Evolutionary conservation across 2,329 filamentous ascomycete species (phyloP).

Genomic region (Fusarium sp.): DNA sequence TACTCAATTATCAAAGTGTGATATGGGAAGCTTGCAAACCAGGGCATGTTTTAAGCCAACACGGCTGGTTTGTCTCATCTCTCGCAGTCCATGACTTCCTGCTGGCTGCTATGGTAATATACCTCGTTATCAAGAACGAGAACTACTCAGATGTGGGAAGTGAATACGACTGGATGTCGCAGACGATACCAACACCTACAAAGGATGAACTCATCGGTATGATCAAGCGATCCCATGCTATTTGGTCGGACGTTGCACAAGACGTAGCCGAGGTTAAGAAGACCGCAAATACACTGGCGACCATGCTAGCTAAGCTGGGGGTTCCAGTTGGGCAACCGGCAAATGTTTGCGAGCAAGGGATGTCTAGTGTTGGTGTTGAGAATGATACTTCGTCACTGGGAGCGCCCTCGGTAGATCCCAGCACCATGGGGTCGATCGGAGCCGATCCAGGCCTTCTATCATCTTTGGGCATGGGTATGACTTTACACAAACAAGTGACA

Average conservation of each 20-base stretch:
- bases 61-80: conserved; percentile 68
- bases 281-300: conserved; percentile 59
- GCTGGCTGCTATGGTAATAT: conserved; percentile 70
- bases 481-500: not conserved
- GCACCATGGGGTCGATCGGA: conserved; percentile 35
- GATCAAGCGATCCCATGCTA: conserved; percentile 56
- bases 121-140: conserved; percentile 61
- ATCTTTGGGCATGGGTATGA: conserved; percentile 42
- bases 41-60: conserved; percentile 63
- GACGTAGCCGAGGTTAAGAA: conserved; percentile 57
- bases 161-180: conserved; percentile 51
- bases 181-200: conserved; percentile 48
- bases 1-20: conserved; percentile 61
- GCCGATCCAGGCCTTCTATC: conserved; percentile 38
- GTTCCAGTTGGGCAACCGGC: conserved; percentile 43
- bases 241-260: conserved; percentile 58
- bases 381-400: conserved; percentile 35
- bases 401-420: conserved; percentile 36
- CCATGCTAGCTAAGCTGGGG: conserved; percentile 59
- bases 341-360: not conserved
- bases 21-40: conserved; percentile 64
- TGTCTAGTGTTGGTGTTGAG: conserved; percentile 8
- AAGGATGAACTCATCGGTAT: conserved; percentile 55
- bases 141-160: conserved; percentile 53
- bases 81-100: conserved; percentile 71